Conservation (phyloP, 176 grass and related monocot genomes). For the Rhipidocladum racemiflorum region DNA sequence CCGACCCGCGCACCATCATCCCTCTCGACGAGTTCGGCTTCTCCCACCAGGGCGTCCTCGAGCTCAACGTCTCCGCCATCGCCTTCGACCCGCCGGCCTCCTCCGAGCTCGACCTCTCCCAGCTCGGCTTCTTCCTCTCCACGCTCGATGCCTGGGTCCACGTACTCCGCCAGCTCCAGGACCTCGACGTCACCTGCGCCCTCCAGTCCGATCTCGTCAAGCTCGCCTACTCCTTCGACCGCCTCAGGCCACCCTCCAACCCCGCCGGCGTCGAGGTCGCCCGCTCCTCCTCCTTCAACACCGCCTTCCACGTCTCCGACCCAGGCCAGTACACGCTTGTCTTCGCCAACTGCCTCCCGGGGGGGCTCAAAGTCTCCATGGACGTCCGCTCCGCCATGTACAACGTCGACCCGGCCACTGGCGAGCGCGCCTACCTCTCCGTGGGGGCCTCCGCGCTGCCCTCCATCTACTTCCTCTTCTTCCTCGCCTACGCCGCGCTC, state of each 20-base stretch:
- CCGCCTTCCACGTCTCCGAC: slow-evolving; percentile 35
- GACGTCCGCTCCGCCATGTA: slow-evolving; percentile 86
- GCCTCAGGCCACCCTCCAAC: slow-evolving; percentile 62
- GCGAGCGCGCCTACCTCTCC: slow-evolving; percentile 76
- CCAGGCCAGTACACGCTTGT: slow-evolving; percentile 92
- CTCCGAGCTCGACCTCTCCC: slow-evolving; percentile 61
- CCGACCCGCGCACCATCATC: slow-evolving; percentile 78
- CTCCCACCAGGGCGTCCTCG: slow-evolving; percentile 65
- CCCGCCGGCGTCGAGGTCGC: slow-evolving; percentile 60
- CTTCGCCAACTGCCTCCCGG: slow-evolving; percentile 87
- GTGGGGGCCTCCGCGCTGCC: slow-evolving; percentile 67
- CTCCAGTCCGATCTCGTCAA: slow-evolving; percentile 82
- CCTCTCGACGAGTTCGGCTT: slow-evolving; percentile 96
- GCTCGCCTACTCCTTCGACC: slow-evolving; percentile 79
- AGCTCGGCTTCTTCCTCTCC: slow-evolving; percentile 96
- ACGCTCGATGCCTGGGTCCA: slow-evolving; percentile 91
- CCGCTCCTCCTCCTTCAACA: slow-evolving; percentile 71
- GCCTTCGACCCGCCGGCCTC: slow-evolving; percentile 50
- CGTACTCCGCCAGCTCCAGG: slow-evolving; percentile 79
- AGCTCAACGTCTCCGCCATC: slow-evolving; percentile 86
- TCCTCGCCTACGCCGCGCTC: slow-evolving; percentile 61
- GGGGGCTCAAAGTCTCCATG: slow-evolving; percentile 66
- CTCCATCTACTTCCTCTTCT: slow-evolving; percentile 76
- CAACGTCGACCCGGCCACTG: slow-evolving; percentile 57
- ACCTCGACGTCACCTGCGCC: slow-evolving; percentile 85